Percentiles rank a stretch among this genome's conserved stretches.
These are phyloP conservation scores for Pseudognaphalium luteoalbum DNA, from an alignment of 129 eudicot species.

Conservation along the genomic window DNA sequence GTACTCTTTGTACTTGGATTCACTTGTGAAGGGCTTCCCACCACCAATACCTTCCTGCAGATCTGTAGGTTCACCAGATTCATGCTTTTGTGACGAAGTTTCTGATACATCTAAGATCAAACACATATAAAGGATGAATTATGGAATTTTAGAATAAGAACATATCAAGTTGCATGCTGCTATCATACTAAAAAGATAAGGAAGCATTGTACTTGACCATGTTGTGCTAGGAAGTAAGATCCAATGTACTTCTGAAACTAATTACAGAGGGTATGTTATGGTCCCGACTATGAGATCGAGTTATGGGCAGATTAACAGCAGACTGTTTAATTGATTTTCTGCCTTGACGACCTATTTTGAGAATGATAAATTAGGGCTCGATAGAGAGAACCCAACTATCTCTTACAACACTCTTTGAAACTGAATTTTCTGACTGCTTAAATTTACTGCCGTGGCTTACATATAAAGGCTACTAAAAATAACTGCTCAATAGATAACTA, in stretches of 20 bases:
- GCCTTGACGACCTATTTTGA: too few relatives aligned
- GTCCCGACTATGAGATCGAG: too few relatives aligned
- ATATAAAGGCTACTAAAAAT: too few relatives aligned
- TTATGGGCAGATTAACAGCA: too few relatives aligned
- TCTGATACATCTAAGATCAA: constrained; percentile 41
- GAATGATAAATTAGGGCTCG: too few relatives aligned
- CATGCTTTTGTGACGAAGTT: constrained; percentile 37
- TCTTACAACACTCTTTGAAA: too few relatives aligned
- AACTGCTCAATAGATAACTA: too few relatives aligned
- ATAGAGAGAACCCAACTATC: too few relatives aligned
- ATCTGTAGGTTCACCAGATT: constrained; percentile 33
- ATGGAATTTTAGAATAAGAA: constrained; percentile 2
- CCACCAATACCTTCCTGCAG: constrained; percentile 44
- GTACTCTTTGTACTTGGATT: constrained; percentile 61
- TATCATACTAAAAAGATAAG: not conserved
- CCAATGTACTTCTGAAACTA: too few relatives aligned
- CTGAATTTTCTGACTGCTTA: too few relatives aligned
- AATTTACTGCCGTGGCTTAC: too few relatives aligned
- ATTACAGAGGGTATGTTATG: not conserved
- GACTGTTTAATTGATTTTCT: too few relatives aligned
- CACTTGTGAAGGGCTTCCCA: constrained; percentile 45
- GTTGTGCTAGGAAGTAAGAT: constrained; percentile 4
- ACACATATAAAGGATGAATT: not conserved
- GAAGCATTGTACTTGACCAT: constrained; percentile 1
- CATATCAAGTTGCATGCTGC: not conserved